Base-by-base conservation (phyloP, 1,139 yeast species). In the Candida tropicalis region DNA sequence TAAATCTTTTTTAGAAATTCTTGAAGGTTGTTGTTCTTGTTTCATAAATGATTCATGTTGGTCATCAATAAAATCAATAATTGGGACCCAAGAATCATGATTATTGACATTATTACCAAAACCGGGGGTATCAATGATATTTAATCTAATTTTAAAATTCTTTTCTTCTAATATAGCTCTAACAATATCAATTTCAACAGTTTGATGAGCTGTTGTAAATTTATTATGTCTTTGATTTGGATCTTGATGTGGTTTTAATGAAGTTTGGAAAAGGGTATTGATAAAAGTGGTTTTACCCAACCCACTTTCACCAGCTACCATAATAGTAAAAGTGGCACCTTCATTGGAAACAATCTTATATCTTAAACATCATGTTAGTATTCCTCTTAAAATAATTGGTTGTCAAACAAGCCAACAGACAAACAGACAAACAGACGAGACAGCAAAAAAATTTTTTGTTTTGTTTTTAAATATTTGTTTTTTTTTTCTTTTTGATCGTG, bases 301-400 rank as follows among this genome's bases (percentile, higher is more conserved):
- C 5, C 98, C 98, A 45, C 93, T 84, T 67, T 91, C 98, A 57
- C 99, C 99, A 38, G 95, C 95, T 35, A 93, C 85, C 97, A 93
- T 89, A 53, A 93, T 58, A 41, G 97, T 93, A 73, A 91, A 87
- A 18, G 86, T 79, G 46, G 96, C 91, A 35, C 98, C 99, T 52
- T 84, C 78, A 56, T 87, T 86, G 52, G 95, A 86, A 44, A 91
- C 90, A 55, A 89, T 85, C 65, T 89, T 91, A 71, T 88, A 89
- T 63, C 90, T 82, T 42, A 8, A 35, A 13, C 2, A 3, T 17
- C 15, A 10, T 35, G 47, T 46, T 42, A 40, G 43, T 42, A 40
- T 16, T 35, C 16, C 11, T 8, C 13, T n/a, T n/a, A n/a, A n/a
- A n/a, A n/a, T n/a, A n/a, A 18, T 18, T 9, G 31, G 33, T 12